Evolutionary conservation across 495 filamentous ascomycete genomes (phyloP), one percentile per base, ranked within the genome.

Genomic region (Penicillium chermesinum): DNA sequence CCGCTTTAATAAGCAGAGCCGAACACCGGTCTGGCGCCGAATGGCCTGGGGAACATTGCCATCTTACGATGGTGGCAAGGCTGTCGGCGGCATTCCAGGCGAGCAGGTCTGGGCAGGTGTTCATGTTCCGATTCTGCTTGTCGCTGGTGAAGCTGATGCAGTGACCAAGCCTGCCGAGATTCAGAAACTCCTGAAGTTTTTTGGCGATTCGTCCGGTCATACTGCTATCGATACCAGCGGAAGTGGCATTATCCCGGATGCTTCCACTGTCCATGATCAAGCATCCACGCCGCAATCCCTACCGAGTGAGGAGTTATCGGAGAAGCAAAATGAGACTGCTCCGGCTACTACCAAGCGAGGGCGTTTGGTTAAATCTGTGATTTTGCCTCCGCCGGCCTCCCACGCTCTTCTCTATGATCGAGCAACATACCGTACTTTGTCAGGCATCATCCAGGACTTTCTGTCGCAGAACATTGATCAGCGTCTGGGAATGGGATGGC

Each of bases 391-490:
- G 2, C 88, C 89, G 3, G 90, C 89, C 10, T 83, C 84, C 2
- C 91, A 97, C 68, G 87, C 84, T 37, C 73, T 96, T 22, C 75
- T 95, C 25, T 97, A 94, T 64, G 82, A 85, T 50, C 83, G 87
- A 12, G 70, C 83, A 4, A 87, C 82, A 3, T 83, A 82, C 39
- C 86, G 88, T 41, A 84, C 86, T 12, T 64, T 96, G 13, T 80
- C 85, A 15, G 91, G 89, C 0, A 72, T 95, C 12, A 83, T 96
- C 43, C 84, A 89, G 16, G 81, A 87, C 50, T 96, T 96, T 55
- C 73, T 97, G 34, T 72, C 77, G 19, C 70, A 78, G 13, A 78
- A 90, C 49, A 67, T 96, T 46, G 89, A 89, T 37, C 74, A 82
- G 41, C 85, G 87, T 4, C 78, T 97, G 14, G 83, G 79, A 6